Base-by-base conservation (phyloP, 345 rosid genomes). In the Durio zibethinus region DNA sequence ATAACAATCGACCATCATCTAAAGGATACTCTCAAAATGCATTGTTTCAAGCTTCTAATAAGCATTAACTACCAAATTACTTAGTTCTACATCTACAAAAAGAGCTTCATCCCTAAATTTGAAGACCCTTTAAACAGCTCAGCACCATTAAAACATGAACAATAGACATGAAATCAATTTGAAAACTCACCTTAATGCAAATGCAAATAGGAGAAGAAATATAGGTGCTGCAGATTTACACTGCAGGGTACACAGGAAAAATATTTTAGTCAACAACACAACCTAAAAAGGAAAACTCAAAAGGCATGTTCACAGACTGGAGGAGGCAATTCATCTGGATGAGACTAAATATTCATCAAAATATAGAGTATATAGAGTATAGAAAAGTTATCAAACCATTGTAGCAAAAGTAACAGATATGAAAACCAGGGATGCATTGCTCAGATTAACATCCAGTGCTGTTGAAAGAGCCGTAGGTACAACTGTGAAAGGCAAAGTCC, bases 201-300 rank as follows among this genome's bases (percentile, higher is more conserved):
- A 97, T 80, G 99, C 97, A 80, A 97, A 97, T 45, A 97, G 77
- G 71, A 97, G 92, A 80, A 97, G 99, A 85, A 94, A 97, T 86
- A 97, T 91, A 48, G 99, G 99, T 61, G 97, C 82, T 56, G 98
- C 99, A 74, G 99, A 96, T 91, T 96, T 96, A 88, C 99, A 96
- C 98, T 96, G 92, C 90, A 87, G 72, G 7, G 75, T 29, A 68
- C 36, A 48, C 45, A 43, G 61, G 31, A 72, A 14, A 73, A 27
- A 47, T 14, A 75, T 29, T 14, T 23, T 71, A 62, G 67, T 78
- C 75, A 71, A 56, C 68, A 79, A 80, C 77, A 67, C 40, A 73
- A 62, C 20, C 31, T 38, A 57, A 15, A 50, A 43, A 21, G 70
- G 59, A 65, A 62, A 36, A 64, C 69, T 33, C 70, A 57, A 74